Percentiles rank a stretch among this genome's conserved stretches.
These are phyloP conservation scores for Trichoderma sp. DNA, from an alignment of 2,329 filamentous ascomycete genomes.

Conservation along the genomic window DNA sequence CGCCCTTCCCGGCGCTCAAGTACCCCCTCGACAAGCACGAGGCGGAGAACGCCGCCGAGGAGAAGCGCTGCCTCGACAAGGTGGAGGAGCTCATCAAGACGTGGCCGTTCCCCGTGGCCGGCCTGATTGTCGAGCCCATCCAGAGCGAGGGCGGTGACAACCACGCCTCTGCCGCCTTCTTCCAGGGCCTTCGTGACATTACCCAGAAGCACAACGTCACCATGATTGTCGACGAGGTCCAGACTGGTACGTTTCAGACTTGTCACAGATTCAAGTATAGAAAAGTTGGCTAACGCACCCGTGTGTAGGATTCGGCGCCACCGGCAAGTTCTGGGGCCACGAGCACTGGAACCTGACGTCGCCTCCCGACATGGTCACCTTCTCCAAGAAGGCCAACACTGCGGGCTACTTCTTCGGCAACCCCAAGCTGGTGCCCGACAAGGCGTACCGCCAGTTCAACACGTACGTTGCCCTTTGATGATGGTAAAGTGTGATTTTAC, in stretches of 20 bases:
- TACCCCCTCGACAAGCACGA: conserved; percentile 73
- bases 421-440: conserved; percentile 72
- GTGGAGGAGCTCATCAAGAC: conserved; percentile 70
- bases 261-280: background rate
- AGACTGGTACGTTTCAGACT: conserved; percentile 51
- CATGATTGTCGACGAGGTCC: conserved; percentile 82
- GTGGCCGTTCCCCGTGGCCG: conserved; percentile 69
- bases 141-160: conserved; percentile 85
- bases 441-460: conserved; percentile 84
- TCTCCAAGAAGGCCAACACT: conserved; percentile 84
- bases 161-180: conserved; percentile 77
- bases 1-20: conserved; percentile 75
- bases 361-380: conserved; percentile 84
- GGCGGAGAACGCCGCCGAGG: conserved; percentile 70
- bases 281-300: conserved; percentile 4
- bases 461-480: conserved; percentile 43
- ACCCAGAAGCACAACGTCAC: conserved; percentile 70
- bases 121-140: conserved; percentile 76
- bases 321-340: conserved; percentile 84
- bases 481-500: background rate
- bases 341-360: conserved; percentile 75
- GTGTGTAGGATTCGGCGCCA: conserved; percentile 66
- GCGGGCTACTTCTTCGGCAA: conserved; percentile 82
- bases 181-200: conserved; percentile 71
- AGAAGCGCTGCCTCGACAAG: conserved; percentile 71